A percentile compares a stretch with the other conserved stretches of the same genome.
Conservation (phyloP, 108 stramenopile species). For the Cyclostephanos invisitatus region DNA sequence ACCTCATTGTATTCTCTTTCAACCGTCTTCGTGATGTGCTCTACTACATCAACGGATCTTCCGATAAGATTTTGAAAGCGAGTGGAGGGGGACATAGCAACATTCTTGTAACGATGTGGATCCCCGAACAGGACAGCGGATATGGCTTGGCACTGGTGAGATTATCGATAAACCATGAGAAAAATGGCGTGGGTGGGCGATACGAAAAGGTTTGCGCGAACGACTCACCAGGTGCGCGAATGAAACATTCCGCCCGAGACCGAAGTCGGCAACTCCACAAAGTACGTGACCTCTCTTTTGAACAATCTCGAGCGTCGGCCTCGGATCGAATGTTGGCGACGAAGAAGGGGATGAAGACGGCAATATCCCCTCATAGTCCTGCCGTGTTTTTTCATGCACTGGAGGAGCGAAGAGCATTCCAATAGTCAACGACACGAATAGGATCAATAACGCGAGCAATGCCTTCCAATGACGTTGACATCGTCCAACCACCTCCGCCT, state of each 20-base stretch:
- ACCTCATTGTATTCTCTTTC: slow-evolving; percentile 28
- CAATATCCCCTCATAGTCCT: not conserved
- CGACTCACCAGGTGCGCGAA: slow-evolving; percentile 1
- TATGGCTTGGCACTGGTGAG: slow-evolving; percentile 15
- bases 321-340: slow-evolving; percentile 8
- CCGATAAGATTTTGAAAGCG: not conserved
- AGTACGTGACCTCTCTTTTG: slow-evolving; percentile 13
- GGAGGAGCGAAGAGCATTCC: not conserved
- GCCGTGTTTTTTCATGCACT: not conserved
- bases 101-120: slow-evolving; percentile 5
- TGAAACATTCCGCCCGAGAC: not conserved
- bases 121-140: slow-evolving; percentile 25
- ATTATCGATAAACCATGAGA: not conserved
- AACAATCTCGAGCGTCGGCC: slow-evolving; percentile 20
- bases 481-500: not conserved
- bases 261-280: slow-evolving; percentile 5
- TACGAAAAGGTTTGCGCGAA: not conserved
- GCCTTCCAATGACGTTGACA: slow-evolving; percentile 1
- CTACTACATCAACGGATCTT: slow-evolving; percentile 4
- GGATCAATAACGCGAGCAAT: not conserved
- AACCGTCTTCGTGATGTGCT: slow-evolving; percentile 8
- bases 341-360: not conserved
- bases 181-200: not conserved
- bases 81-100: not conserved
- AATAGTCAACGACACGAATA: not conserved